Percentiles rank a stretch among this genome's conserved stretches.
Conservation (phyloP, 2,329 filamentous ascomycete species). For the Trichoderma citrinoviride region DNA sequence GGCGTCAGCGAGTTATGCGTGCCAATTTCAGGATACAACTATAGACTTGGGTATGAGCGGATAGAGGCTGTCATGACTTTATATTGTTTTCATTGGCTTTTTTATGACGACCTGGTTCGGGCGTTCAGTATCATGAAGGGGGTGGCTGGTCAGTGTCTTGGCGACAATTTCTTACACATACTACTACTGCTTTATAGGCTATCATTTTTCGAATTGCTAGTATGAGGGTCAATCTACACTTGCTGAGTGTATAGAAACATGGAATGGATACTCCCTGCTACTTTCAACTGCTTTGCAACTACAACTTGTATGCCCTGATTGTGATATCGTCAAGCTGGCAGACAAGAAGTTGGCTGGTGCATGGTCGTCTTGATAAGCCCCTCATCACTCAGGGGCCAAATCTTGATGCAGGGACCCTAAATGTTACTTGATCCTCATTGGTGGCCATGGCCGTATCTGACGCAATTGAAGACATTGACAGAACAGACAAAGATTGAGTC, state of each 20-base stretch:
- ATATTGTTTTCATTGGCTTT: background rate
- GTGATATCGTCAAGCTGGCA: background rate
- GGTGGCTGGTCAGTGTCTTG: no score
- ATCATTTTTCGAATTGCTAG: no score
- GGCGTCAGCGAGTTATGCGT: background rate
- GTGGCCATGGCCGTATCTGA: background rate
- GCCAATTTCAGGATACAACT: constrained; percentile 4
- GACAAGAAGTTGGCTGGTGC: no score
- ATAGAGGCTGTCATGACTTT: constrained; percentile 7
- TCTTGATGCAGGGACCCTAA: constrained; percentile 2
- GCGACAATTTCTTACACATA: no score
- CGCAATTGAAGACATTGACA: background rate
- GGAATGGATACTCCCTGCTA: background rate
- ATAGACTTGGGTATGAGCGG: constrained; percentile 17
- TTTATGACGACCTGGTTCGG: background rate
- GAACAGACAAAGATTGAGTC: background rate
- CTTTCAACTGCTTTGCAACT: background rate
- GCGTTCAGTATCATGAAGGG: background rate
- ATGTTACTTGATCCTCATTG: background rate
- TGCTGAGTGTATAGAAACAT: no score
- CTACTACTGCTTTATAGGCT: background rate
- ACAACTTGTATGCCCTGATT: background rate
- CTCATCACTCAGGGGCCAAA: background rate
- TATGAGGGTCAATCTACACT: no score
- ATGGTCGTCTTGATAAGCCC: background rate